Base-by-base conservation (phyloP, 768 basidiomycete species). In the Steccherinum ochraceum region DNA sequence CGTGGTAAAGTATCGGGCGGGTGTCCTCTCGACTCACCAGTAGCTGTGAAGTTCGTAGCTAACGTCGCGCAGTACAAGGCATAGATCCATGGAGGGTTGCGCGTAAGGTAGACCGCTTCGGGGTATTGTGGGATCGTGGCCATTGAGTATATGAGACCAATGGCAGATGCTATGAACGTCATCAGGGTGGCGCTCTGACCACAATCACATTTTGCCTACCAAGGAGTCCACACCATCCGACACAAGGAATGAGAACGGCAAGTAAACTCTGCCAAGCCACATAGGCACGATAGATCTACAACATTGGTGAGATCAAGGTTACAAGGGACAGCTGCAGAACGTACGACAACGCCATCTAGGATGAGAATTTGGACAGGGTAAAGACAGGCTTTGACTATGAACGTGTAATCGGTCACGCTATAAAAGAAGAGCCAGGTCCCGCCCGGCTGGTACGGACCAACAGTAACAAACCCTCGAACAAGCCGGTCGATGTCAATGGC, bases 51-150 rank as follows among this genome's bases (percentile, higher is more conserved):
- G 53, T 72, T 72, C 18, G 66, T 66, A 0, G 50, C 18, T 13
- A 71, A 54, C 1, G 72, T 64, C 1, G 56, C 56, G 0, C 53
- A 50, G 53, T 62, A 70, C 45, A 67, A 69, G 4, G 66, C 51
- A 0, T 55, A 64, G 48, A 71, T 63, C 70, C 70, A 73, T 12
- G 47, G 46, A 0, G 60, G 53, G 19, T 64, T 59, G 13, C 20
- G 51, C 2, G 45, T 54, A 2, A 41, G 56, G 48, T 68, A 72
- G 13, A 70, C n/a, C n/a, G n/a, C n/a, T n/a, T n/a, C n/a, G n/a
- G n/a, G 58, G 13, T 16, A 35, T 35, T 7, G 30, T 16, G 16
- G 30, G 30, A 35, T 55, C n/a, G 41, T 52, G 25, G 50, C 49
- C 1, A 56, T 49, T 2, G 52, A 49, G 21, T 50, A 30, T 20